Evolutionary conservation across 2,329 filamentous ascomycete species (phyloP).

Genomic region (Phaeosphaeriaceae sp.): DNA sequence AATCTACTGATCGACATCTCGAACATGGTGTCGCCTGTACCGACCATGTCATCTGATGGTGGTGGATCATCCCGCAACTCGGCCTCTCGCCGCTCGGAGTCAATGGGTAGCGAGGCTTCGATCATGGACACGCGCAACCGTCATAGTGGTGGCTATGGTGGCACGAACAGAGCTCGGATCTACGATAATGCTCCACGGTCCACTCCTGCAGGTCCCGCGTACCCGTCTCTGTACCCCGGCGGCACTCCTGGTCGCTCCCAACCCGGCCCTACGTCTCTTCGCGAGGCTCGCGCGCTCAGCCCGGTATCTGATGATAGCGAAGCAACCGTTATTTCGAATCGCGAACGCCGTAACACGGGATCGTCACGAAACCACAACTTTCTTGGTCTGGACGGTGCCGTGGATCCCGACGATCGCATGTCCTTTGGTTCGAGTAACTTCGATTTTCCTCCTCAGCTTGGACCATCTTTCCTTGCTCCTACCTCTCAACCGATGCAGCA

Average conservation of each 20-base stretch:
- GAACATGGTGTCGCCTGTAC: slow-evolving; percentile 65
- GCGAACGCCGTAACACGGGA: slow-evolving; percentile 31
- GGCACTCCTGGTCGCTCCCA: slow-evolving; percentile 24
- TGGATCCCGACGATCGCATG: slow-evolving; percentile 31
- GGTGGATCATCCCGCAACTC: slow-evolving; percentile 51
- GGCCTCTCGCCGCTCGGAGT: slow-evolving; percentile 54
- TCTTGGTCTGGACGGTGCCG: slow-evolving; percentile 37
- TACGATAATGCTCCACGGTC: slow-evolving; percentile 40
- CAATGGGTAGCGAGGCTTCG: slow-evolving; percentile 49
- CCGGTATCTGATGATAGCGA: slow-evolving; percentile 41
- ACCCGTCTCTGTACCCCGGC: slow-evolving; percentile 29
- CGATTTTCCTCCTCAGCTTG: slow-evolving; percentile 36
- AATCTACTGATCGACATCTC: slow-evolving; percentile 66
- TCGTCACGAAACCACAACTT: slow-evolving; percentile 30
- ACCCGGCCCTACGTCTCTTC: slow-evolving; percentile 24
- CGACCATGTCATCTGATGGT: slow-evolving; percentile 52
- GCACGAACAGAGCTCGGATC: slow-evolving; percentile 31
- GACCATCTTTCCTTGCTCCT: slow-evolving; percentile 38
- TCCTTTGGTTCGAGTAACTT: slow-evolving; percentile 23
- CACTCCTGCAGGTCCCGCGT: slow-evolving; percentile 32
- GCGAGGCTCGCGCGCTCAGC: slow-evolving; percentile 33
- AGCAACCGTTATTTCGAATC: slow-evolving; percentile 27
- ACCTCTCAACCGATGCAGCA: slow-evolving; percentile 22
- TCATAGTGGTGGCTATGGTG: slow-evolving; percentile 70
- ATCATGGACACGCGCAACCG: slow-evolving; percentile 55